These are phyloP conservation scores for Lepiota subincarnata DNA, from an alignment of 768 basidiomycete species.

Conservation along the genomic window DNA sequence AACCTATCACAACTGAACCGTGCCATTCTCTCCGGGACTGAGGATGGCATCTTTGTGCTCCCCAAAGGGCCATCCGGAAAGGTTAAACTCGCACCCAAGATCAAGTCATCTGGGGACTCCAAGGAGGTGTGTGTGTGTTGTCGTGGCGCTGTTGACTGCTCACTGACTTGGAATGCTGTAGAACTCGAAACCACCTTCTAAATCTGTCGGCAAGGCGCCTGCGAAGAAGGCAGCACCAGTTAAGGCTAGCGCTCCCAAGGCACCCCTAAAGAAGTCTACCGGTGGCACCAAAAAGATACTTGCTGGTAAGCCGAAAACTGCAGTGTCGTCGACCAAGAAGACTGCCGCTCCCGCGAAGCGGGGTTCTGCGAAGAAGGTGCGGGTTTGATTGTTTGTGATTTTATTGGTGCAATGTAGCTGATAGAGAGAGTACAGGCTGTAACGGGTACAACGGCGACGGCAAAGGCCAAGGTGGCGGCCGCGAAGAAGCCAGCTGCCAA, in stretches of 20 bases:
- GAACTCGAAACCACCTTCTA: constrained; percentile 47
- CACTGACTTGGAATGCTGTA: constrained; percentile 15
- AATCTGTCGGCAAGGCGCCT: constrained; percentile 27
- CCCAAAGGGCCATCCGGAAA: constrained; percentile 53
- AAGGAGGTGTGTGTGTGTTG: constrained; percentile 50
- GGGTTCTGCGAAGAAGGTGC: constrained; percentile 62
- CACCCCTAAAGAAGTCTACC: constrained; percentile 25
- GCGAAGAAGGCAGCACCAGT: constrained; percentile 26
- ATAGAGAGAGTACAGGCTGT: constrained; percentile 34
- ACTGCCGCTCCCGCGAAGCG: constrained; percentile 36
- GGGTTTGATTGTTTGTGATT: background rate
- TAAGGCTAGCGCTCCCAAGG: constrained; percentile 25
- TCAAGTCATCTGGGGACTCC: constrained; percentile 36
- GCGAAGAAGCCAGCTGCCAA: constrained; percentile 32
- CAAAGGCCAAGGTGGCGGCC: constrained; percentile 36
- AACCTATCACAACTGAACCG: constrained; percentile 70
- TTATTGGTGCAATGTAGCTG: background rate
- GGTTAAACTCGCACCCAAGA: constrained; percentile 61
- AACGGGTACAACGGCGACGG: constrained; percentile 42
- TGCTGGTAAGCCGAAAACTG: constrained; percentile 20
- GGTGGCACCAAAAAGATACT: constrained; percentile 24
- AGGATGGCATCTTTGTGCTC: constrained; percentile 35
- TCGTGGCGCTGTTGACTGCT: background rate
- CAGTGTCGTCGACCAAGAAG: constrained; percentile 17
- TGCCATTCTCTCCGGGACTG: constrained; percentile 68